phyloP scores from a whole-genome alignment of 106 monocot genomes.

The Apostasia shenzhenica region DNA sequence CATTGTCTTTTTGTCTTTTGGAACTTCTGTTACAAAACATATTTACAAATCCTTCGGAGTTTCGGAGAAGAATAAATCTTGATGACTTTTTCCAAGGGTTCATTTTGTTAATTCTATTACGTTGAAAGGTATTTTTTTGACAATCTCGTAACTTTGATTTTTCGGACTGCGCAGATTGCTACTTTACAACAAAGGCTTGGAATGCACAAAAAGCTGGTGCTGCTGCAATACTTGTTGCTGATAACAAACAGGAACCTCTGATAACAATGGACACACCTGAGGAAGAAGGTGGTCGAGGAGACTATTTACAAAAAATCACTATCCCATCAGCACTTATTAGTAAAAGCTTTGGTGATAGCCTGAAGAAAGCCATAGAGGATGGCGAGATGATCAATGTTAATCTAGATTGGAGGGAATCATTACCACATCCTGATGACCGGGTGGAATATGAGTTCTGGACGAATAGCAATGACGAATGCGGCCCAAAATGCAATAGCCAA shows the following conservation, averaged over 20 bases:
- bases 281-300: constrained; percentile 20
- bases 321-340: constrained; percentile 48
- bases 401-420: constrained; percentile 57
- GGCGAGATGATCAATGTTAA: constrained; percentile 50
- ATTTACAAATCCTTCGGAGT: no score
- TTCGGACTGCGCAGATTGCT: constrained; percentile 31
- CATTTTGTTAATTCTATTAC: no score
- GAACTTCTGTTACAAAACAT: no score
- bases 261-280: constrained; percentile 63
- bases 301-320: constrained; percentile 36
- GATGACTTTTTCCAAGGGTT: no score
- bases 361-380: constrained; percentile 32
- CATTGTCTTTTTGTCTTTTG: no score
- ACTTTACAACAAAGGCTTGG: constrained; percentile 58
- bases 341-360: constrained; percentile 34
- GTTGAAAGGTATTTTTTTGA: no score
- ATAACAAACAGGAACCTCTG: constrained; percentile 43
- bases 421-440: constrained; percentile 60
- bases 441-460: constrained; percentile 70
- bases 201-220: constrained; percentile 65
- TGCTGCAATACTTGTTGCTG: constrained; percentile 50
- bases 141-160: no score
- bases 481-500: constrained; percentile 49
- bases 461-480: constrained; percentile 63
- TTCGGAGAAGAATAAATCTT: no score